phyloP scores from a whole-genome alignment of 306 rosid species.

The Cicer yamashitae region DNA sequence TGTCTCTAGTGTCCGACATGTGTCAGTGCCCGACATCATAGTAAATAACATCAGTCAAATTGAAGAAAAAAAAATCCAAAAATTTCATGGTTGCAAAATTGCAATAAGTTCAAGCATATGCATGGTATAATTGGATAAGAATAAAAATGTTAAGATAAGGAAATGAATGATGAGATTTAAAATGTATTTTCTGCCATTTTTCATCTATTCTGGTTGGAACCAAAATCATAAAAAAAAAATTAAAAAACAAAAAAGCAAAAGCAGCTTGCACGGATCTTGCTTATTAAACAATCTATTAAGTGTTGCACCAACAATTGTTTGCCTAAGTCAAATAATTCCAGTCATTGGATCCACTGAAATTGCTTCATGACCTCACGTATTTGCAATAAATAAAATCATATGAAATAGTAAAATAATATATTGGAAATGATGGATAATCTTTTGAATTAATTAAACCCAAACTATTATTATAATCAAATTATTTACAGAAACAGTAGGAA shows the following conservation, averaged over 20 bases:
- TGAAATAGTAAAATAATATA: not conserved
- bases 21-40: too few relatives aligned
- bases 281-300: not conserved
- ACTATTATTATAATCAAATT: conserved; percentile 2
- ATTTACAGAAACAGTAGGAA: not conserved
- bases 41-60: not conserved
- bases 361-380: not conserved
- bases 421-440: conserved; percentile 4
- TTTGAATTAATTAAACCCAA: conserved; percentile 17
- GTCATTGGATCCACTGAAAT: not conserved
- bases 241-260: not conserved
- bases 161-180: not conserved
- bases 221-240: not conserved
- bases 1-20: too few relatives aligned
- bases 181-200: not conserved
- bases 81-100: conserved; percentile 18
- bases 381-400: conserved; percentile 20
- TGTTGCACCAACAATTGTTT: not conserved
- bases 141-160: not conserved
- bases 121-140: conserved; percentile 10
- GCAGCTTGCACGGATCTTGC: not conserved
- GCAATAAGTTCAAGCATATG: conserved; percentile 20
- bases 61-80: not conserved
- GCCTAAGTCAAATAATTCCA: not conserved
- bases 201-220: not conserved